These are phyloP conservation scores for Fraxinus xanthoxyloides DNA, from an alignment of 305 asterid species.

Conservation along the genomic window DNA sequence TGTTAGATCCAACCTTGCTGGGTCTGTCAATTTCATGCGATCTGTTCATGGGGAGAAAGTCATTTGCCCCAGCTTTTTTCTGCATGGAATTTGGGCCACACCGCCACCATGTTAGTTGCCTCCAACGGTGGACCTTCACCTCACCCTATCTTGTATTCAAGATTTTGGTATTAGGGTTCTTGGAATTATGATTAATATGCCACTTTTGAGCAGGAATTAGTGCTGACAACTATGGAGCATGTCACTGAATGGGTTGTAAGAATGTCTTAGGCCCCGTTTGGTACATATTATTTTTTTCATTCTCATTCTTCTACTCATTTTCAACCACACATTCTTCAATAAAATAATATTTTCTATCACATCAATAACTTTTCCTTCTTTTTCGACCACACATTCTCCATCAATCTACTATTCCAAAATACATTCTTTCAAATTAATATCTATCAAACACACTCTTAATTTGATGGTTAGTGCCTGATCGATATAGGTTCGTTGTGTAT, in stretches of 20 bases:
- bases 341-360: no score
- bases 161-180: neutral
- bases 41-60: conserved; percentile 22
- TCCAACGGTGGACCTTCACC: conserved; percentile 34
- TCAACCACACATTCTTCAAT: no score
- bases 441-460: no score
- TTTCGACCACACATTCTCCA: no score
- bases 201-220: neutral
- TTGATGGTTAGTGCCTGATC: neutral
- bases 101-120: conserved; percentile 46
- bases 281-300: no score
- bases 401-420: no score
- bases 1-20: conserved; percentile 38
- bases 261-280: no score
- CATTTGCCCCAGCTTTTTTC: conserved; percentile 32
- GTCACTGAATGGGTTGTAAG: neutral
- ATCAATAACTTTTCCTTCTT: no score
- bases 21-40: conserved; percentile 39
- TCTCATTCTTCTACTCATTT: no score
- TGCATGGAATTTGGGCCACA: conserved; percentile 32
- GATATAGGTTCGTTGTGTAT: neutral
- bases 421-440: no score
- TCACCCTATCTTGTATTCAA: conserved; percentile 18
- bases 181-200: neutral
- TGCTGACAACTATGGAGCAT: neutral